phyloP scores from a whole-genome alignment of 1,284 basidiomycete genomes.

The Caloboletus firmus region DNA sequence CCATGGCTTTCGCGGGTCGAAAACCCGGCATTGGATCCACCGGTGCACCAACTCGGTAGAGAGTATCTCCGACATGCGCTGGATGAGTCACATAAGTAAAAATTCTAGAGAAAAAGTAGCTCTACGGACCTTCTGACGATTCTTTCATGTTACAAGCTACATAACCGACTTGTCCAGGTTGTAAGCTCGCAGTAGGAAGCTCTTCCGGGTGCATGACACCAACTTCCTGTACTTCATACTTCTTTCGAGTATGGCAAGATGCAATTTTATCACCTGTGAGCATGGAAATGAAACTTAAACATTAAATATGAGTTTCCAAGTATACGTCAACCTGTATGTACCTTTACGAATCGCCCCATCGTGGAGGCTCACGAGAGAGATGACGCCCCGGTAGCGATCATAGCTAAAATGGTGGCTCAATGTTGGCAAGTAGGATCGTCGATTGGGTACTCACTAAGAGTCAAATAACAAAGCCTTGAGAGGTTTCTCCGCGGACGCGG shows the following conservation, averaged over 20 bases:
- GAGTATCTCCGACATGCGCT: slow-evolving; percentile 94
- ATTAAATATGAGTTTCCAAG: not conserved
- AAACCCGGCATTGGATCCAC: slow-evolving; percentile 92
- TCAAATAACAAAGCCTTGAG: slow-evolving; percentile 92
- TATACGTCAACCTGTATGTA: slow-evolving; percentile 23
- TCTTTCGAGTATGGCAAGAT: slow-evolving; percentile 85
- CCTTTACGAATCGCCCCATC: slow-evolving; percentile 66
- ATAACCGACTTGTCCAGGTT: slow-evolving; percentile 90
- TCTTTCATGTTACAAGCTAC: slow-evolving; percentile 98
- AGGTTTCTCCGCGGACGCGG: slow-evolving; percentile 49
- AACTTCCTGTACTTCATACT: slow-evolving; percentile 90
- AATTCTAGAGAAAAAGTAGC: not conserved
- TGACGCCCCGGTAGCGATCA: slow-evolving; percentile 95
- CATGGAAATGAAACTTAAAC: not conserved
- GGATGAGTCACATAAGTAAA: slow-evolving; percentile 12
- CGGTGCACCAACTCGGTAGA: slow-evolving; percentile 73
- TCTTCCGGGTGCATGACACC: slow-evolving; percentile 95
- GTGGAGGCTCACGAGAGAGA: slow-evolving; percentile 86
- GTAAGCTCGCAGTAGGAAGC: slow-evolving; percentile 64
- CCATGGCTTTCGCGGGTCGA: slow-evolving; percentile 93
- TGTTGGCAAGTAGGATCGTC: not conserved
- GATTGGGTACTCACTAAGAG: slow-evolving; percentile 62
- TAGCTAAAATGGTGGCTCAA: slow-evolving; percentile 61
- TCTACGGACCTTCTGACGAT: slow-evolving; percentile 79
- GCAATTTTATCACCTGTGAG: slow-evolving; percentile 81